Evolutionary conservation across 352 stramenopile species (phyloP).

Genomic region (Phytophthora sp.): DNA sequence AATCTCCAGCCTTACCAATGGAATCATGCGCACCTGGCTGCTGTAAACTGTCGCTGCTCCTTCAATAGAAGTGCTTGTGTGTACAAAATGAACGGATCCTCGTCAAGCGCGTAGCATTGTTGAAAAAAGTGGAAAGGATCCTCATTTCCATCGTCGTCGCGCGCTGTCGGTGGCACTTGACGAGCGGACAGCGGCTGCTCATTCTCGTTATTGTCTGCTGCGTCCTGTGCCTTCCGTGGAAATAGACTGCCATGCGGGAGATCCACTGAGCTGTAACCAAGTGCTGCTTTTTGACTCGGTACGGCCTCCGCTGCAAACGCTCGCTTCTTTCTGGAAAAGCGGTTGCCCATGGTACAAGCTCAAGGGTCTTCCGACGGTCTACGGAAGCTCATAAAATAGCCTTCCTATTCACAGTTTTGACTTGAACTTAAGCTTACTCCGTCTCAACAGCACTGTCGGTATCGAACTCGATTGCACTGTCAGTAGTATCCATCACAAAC

Average conservation of each 20-base stretch:
- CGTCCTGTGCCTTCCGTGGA: neutral
- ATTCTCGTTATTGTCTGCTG: neutral
- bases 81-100: conserved; percentile 43
- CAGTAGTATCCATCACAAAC: conserved; percentile 19
- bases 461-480: conserved; percentile 27
- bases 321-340: conserved; percentile 24
- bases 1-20: neutral
- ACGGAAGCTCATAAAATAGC: conserved; percentile 19
- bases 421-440: conserved; percentile 13
- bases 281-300: neutral
- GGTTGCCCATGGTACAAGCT: conserved; percentile 35
- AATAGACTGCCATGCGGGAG: neutral
- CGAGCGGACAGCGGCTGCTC: conserved; percentile 3
- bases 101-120: conserved; percentile 22
- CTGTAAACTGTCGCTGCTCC: conserved; percentile 38
- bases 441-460: conserved; percentile 25
- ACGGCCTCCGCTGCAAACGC: neutral
- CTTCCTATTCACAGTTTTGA: conserved; percentile 22
- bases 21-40: conserved; percentile 34
- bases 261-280: neutral
- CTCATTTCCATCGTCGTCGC: conserved; percentile 11
- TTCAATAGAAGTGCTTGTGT: conserved; percentile 54
- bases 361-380: neutral
- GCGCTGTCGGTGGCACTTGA: conserved; percentile 18
- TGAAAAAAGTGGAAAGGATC: conserved; percentile 39